Evolutionary conservation across 1,284 basidiomycete species (phyloP), one percentile per base, ranked within the genome.

Genomic region (Sanghuangporus weigelae): DNA sequence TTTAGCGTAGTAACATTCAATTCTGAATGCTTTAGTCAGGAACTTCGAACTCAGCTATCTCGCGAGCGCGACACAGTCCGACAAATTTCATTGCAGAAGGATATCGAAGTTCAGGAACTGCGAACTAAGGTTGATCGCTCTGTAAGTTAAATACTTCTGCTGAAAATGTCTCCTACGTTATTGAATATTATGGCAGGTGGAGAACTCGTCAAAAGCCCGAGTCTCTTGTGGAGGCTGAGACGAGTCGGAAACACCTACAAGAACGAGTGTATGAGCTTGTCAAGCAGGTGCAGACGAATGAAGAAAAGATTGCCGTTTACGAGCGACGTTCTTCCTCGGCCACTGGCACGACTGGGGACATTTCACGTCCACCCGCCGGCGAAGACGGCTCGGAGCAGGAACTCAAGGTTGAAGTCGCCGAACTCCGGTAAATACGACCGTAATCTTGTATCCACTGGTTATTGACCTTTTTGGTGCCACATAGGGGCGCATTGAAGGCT

Each of bases 271-370:
- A 87, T 21, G 89, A 92, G 46, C 77, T 96, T 16, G 77, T 79
- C 5, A 82, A 83, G 54, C 88, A 92, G 68, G 75, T 93, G 8
- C 85, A 90, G 66, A 87, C 90, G 42, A 87, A 87, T 64, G 83
- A 87, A 60, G 92, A 94, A 78, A 94, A 93, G 74, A 81, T 96
- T 26, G 80, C 91, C 3, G 90, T 96, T 1, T 96, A 94, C 69
- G 93, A 96, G 72, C 84, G 92, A 23, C 81, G 90, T 54, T 71
- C 84, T 0, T 57, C 23, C 23, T 68, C 74, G 11, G 68, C 71
- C 16, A 70, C 70, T 46, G 75, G 75, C 40, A 67, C 72, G 3
- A 19, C 36, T 39, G 50, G 48, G 3, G 12, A 8, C 19, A 23
- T 2, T 19, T 68, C 69, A 11, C 70, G 73, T 35, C 69, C 75